Evolutionary conservation across 139 green algal genomes (phyloP).

Genomic region (Desmodesmus armatus): DNA sequence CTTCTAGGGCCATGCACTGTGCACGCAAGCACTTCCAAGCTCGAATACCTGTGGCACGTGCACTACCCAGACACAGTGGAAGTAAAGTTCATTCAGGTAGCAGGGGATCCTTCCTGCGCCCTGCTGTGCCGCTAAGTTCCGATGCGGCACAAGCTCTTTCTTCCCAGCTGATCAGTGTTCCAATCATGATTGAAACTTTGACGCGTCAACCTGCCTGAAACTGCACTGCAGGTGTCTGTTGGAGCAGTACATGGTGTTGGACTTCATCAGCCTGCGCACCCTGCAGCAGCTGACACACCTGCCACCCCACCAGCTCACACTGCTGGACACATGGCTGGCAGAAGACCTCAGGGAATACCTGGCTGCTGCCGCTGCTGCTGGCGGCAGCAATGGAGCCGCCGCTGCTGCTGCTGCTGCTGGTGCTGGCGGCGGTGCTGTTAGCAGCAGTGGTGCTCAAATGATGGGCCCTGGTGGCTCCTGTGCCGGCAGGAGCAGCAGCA

Average conservation of each 20-base stretch:
- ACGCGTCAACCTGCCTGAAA: not conserved
- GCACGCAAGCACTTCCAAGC: not conserved
- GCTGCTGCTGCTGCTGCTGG: not conserved
- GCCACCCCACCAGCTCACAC: conserved; percentile 13
- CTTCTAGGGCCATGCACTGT: not conserved
- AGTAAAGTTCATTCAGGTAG: not conserved
- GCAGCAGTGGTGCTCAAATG: not conserved
- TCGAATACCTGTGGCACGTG: no score
- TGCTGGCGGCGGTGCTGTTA: no score
- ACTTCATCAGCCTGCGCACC: conserved; percentile 13
- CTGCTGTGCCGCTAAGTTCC: not conserved
- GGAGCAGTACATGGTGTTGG: not conserved
- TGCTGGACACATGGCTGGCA: conserved; percentile 10
- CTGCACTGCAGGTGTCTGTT: not conserved
- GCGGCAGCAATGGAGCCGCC: not conserved
- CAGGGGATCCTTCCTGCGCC: no score
- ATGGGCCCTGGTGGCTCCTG: not conserved
- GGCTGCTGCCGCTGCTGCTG: not conserved
- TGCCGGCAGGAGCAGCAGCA: not conserved
- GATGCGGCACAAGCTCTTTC: not conserved
- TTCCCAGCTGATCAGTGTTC: not conserved
- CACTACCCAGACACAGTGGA: not conserved
- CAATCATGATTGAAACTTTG: not conserved
- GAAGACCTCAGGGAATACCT: not conserved
- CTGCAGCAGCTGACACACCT: conserved; percentile 16